Evolutionary conservation across 116 monocot genomes (phyloP).

Genomic region (Iris pallida): DNA sequence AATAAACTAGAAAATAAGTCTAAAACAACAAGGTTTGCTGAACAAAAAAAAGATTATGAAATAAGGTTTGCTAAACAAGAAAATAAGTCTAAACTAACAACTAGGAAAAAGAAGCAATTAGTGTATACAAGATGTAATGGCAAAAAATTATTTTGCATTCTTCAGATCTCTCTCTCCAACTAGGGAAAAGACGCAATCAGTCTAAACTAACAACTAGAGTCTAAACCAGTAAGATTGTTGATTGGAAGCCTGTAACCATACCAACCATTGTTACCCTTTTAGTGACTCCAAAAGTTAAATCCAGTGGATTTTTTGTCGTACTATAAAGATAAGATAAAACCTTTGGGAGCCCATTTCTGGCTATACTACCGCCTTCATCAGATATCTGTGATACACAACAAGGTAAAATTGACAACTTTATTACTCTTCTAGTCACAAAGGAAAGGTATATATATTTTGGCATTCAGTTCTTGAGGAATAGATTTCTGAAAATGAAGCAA

Average conservation of each 20-base stretch:
- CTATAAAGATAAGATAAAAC: conserved; percentile 96
- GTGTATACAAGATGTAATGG: not conserved
- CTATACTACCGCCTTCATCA: conserved; percentile 98
- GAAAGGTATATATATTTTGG: not conserved
- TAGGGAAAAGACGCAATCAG: too few species aligned
- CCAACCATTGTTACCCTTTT: conserved; percentile 79
- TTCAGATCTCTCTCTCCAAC: too few species aligned
- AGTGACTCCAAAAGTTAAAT: conserved; percentile 39
- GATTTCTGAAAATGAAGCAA: too few species aligned
- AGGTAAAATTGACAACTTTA: not conserved
- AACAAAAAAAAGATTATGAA: conserved; percentile 3
- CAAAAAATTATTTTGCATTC: too few species aligned
- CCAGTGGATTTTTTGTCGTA: conserved; percentile 70
- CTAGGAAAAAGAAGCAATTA: too few species aligned
- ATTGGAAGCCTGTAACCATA: conserved; percentile 96
- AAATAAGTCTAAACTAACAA: not conserved
- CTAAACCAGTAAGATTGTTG: too few species aligned
- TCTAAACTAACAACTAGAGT: too few species aligned
- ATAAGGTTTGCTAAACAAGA: not conserved
- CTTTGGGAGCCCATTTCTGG: conserved; percentile 88
- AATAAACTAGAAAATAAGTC: too few species aligned
- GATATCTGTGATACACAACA: conserved; percentile 54
- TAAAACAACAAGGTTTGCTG: too few species aligned
- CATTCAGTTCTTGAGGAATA: too few species aligned
- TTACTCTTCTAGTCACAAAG: not conserved